Base-by-base conservation (phyloP, 1,284 basidiomycete genomes). In the Malassezia cuniculi region DNA sequence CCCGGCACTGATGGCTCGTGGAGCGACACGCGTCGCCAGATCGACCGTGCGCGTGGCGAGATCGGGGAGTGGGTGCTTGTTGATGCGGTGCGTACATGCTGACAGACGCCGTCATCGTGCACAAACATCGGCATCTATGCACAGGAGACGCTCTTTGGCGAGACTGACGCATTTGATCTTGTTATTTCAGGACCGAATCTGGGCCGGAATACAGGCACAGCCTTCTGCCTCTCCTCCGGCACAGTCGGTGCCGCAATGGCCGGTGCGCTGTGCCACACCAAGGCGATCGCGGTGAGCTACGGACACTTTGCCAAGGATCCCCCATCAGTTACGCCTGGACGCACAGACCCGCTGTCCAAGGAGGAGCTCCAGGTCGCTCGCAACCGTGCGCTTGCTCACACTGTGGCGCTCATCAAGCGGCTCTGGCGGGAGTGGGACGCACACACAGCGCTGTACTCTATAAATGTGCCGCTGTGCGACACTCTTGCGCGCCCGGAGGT, bases 161-260 rank as follows among this genome's bases (percentile, higher is more conserved):
- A 32, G 2, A 28, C 36, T 2, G 29, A 34, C 1, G 48, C 33
- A 0, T 53, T 57, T 22, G 55, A 64, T 24, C 45, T 65, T n/a
- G 63, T 66, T 6, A 34, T 66, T 2, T 60, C 59, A 1, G 63
- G 63, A 0, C 63, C 63, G 24, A 66, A 66, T 48, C 63, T 54
- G 42, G 63, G 63, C 11, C 39, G 63, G 3, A 66, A 66, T 25
- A 60, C 63, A 6, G 63, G 63, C 8, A 57, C 59, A 0, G 59
- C 63, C 1, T 66, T 66, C 34, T 53, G 57, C 1, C 39, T 66
- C 5, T 57, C 55, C 9, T 60, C 57, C 3, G 63, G 63, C n/a
- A 66, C 63, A 6, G 34, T 66, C 3, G 63, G 60, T 10, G 63
- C 55, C 0, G 63, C 63, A 1, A 32, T 62, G 27, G 55, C 63